Evolutionary conservation across 257 asterid species (phyloP).

Genomic region (Solanum phureja): DNA sequence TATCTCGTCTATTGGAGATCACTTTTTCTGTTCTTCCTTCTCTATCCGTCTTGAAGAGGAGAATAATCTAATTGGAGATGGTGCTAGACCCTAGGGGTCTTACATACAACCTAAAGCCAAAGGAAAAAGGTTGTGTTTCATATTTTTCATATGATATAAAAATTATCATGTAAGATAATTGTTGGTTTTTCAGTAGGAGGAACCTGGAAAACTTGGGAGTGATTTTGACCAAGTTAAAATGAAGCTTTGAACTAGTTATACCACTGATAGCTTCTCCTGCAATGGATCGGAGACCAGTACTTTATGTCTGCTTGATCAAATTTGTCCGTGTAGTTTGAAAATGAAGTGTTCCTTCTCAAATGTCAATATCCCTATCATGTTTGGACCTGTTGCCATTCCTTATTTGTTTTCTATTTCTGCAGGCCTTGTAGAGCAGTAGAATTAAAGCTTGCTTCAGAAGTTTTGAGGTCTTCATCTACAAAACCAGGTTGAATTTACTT

Average conservation of each 20-base stretch:
- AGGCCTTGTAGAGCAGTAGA: constrained; percentile 20
- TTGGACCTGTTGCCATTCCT: not conserved
- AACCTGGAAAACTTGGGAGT: not conserved
- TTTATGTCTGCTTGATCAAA: not conserved
- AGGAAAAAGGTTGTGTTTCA: not conserved
- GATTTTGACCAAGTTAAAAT: not conserved
- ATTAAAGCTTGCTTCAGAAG: not conserved
- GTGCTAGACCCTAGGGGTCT: not conserved
- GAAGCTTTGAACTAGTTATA: not conserved
- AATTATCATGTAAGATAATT: not conserved
- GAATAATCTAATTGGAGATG: not conserved
- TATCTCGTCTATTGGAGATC: not conserved
- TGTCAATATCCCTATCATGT: not conserved
- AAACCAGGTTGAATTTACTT: constrained; percentile 12
- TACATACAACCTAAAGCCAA: not conserved
- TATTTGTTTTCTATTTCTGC: not conserved
- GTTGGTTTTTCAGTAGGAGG: not conserved
- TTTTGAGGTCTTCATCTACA: constrained; percentile 6
- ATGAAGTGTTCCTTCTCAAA: not conserved
- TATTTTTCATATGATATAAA: not conserved
- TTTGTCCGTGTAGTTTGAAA: not conserved
- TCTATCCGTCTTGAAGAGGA: not conserved
- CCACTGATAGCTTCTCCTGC: not conserved
- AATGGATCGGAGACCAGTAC: not conserved
- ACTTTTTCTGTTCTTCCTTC: not conserved